Base-by-base conservation (phyloP, 2,329 filamentous ascomycete genomes). In the Fusarium temperatum region DNA sequence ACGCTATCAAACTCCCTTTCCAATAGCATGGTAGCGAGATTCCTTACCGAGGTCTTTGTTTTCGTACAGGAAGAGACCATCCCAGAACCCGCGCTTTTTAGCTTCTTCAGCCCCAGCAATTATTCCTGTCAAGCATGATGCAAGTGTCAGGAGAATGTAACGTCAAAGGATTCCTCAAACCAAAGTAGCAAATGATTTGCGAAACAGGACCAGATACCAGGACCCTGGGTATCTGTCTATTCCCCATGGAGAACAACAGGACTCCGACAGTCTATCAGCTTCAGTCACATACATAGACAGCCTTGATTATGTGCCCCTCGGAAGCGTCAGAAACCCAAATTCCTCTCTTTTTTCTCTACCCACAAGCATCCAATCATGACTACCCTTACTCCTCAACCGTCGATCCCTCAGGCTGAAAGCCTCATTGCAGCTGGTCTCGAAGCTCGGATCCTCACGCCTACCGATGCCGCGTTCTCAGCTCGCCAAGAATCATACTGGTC, bases 401-500 rank as follows among this genome's bases (percentile, higher is more conserved):
- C n/a, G n/a, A 60, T 63, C 24, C 47, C 63, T n/a, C 47, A 61
- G 15, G 63, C 63, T 3, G 50, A 68, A 42, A 42, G 54, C 20
- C 68, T 74, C 3, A 14, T 72, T 12, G 60, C 35, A 14, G 71
- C 68, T 45, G 71, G 71, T 6, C 68, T 74, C 9, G 53, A 62
- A 30, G 42, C 67, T 20, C 63, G 51, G 1, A 47, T 74, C 28
- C 45, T 72, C n/a, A 36, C 41, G 17, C 67, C 63, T 3, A 45
- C 39, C 3, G 67, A 74, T 57, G 41, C 71, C 4, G 67, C 69
- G 26, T 74, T 61, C 28, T 51, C 36, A 6, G 63, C 54, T 35
- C 72, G 72, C 44, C 68, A 74, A 47, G 72, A 74, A 4, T 74
- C 72, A 22, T 74, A 74, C 57, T 73, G 69, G 69, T 73, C 70